Evolutionary conservation across 108 stramenopile species (phyloP).

Genomic region (Cyclotella sp.): DNA sequence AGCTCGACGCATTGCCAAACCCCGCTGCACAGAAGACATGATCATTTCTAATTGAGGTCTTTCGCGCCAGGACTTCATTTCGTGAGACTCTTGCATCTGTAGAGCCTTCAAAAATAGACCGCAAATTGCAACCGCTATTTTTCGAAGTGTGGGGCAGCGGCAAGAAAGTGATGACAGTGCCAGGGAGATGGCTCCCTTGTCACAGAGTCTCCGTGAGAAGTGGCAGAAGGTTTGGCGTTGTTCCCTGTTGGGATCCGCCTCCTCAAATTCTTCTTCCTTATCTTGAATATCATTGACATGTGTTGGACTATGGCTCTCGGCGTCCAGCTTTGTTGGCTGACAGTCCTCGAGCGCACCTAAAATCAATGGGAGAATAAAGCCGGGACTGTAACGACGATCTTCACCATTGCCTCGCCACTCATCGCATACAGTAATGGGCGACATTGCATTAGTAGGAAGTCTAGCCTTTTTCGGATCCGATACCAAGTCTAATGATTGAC

Average conservation of each 20-base stretch:
- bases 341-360: slow-evolving; percentile 46
- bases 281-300: background rate
- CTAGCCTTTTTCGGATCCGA: background rate
- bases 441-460: background rate
- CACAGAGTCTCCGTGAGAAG: slow-evolving; percentile 59
- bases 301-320: background rate
- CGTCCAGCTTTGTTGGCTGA: slow-evolving; percentile 14
- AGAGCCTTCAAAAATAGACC: slow-evolving; percentile 61
- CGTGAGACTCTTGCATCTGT: slow-evolving; percentile 61
- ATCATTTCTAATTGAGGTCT: slow-evolving; percentile 84
- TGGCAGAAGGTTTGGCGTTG: slow-evolving; percentile 34
- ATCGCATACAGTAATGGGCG: slow-evolving; percentile 4
- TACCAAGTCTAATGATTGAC: slow-evolving; percentile 8
- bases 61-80: slow-evolving; percentile 69
- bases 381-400: slow-evolving; percentile 77
- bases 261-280: background rate
- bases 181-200: slow-evolving; percentile 65
- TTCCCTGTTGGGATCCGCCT: slow-evolving; percentile 7
- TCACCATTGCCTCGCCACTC: slow-evolving; percentile 44
- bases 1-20: slow-evolving; percentile 55
- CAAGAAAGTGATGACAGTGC: slow-evolving; percentile 68
- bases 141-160: slow-evolving; percentile 62
- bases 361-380: slow-evolving; percentile 73
- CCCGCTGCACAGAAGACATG: slow-evolving; percentile 75
- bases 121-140: slow-evolving; percentile 60